phyloP scores from a whole-genome alignment of 352 stramenopile genomes.

The Elongisporangium undulatum region DNA sequence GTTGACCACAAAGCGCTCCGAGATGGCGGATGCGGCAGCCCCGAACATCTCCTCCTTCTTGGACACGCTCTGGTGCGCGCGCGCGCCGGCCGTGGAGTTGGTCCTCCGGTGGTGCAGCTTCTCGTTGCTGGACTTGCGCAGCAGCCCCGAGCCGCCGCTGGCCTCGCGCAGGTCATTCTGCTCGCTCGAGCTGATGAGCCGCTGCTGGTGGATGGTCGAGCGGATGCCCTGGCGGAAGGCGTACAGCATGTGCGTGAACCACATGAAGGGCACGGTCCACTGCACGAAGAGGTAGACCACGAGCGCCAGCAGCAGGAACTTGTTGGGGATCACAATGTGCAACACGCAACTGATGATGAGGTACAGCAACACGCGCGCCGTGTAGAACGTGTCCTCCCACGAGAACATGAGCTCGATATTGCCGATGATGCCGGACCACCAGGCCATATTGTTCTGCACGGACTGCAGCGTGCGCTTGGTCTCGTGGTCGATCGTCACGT shows the following conservation, averaged over 20 bases:
- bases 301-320: conserved; percentile 72
- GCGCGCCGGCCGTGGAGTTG: conserved; percentile 51
- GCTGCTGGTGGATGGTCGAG: conserved; percentile 75
- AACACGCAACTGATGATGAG: conserved; percentile 83
- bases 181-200: conserved; percentile 53
- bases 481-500: conserved; percentile 80
- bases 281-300: conserved; percentile 77
- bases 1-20: conserved; percentile 64
- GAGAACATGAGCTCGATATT: conserved; percentile 86
- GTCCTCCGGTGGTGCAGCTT: conserved; percentile 41
- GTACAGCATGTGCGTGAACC: conserved; percentile 59
- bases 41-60: conserved; percentile 87
- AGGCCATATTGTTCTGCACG: conserved; percentile 88
- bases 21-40: conserved; percentile 72
- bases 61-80: conserved; percentile 65
- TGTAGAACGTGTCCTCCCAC: conserved; percentile 87
- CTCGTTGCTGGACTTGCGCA: conserved; percentile 26
- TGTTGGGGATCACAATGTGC: conserved; percentile 83
- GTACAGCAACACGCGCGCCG: conserved; percentile 69
- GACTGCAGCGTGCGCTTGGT: conserved; percentile 81
- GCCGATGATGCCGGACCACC: conserved; percentile 82
- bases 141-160: conserved; percentile 7
- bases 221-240: conserved; percentile 59
- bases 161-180: conserved; percentile 50
- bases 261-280: conserved; percentile 80